Conservation (phyloP, 2,329 filamentous ascomycete genomes). For the Penicillium sclerotiorum region DNA sequence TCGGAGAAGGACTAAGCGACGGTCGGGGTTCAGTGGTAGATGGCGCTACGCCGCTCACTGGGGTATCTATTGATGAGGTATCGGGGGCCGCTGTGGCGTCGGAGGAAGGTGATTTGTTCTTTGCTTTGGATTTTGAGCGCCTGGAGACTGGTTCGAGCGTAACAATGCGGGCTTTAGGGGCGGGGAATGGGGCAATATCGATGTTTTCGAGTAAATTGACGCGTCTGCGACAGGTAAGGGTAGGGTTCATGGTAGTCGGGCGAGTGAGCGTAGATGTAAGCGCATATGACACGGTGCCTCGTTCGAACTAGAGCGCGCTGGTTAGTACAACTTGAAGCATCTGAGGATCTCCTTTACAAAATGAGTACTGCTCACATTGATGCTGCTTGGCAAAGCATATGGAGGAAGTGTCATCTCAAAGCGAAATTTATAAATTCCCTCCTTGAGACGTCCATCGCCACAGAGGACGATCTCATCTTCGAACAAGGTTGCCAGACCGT, state of each 20-base stretch:
- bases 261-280: conserved; percentile 87
- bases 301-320: conserved; percentile 71
- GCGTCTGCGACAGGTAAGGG: conserved; percentile 76
- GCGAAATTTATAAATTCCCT: conserved; percentile 67
- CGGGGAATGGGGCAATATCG: conserved; percentile 74
- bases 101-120: conserved; percentile 49
- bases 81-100: conserved; percentile 43
- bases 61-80: conserved; percentile 49
- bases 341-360: background rate
- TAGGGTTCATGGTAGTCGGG: conserved; percentile 82
- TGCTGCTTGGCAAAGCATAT: conserved; percentile 73
- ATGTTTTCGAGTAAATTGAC: conserved; percentile 79
- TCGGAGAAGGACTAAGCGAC: conserved; percentile 57
- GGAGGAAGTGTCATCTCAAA: conserved; percentile 65
- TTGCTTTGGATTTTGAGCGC: conserved; percentile 62
- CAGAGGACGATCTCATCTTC: conserved; percentile 67
- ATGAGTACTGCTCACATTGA: conserved; percentile 69
- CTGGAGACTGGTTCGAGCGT: conserved; percentile 85
- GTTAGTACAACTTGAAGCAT: background rate
- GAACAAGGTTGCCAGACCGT: conserved; percentile 66
- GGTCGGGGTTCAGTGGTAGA: conserved; percentile 41
- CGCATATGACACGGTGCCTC: conserved; percentile 89
- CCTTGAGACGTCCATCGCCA: conserved; percentile 64
- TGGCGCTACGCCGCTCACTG: conserved; percentile 40
- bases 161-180: conserved; percentile 78